Evolutionary conservation across 1,284 basidiomycete species (phyloP).

Genomic region (Cutaneotrichosporon sp.): DNA sequence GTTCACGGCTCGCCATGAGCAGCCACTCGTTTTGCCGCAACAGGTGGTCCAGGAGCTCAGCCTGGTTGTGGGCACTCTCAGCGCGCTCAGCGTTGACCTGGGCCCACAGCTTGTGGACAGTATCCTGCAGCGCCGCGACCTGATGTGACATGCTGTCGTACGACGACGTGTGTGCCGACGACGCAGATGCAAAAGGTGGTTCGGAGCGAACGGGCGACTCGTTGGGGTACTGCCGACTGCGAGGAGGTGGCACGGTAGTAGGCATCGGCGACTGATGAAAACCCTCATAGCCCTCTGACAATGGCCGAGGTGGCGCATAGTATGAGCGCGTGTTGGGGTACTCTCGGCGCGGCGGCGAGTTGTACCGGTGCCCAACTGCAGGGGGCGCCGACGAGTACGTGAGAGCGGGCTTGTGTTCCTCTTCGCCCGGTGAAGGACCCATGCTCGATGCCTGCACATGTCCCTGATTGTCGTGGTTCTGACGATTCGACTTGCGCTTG

Average conservation of each 20-base stretch:
- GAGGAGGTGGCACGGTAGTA: not conserved
- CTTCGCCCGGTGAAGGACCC: slow-evolving; percentile 33
- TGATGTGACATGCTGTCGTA: slow-evolving; percentile 20
- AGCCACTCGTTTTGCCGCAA: slow-evolving; percentile 27
- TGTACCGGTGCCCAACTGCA: not conserved
- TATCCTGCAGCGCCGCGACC: slow-evolving; percentile 31
- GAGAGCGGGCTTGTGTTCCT: slow-evolving; percentile 13
- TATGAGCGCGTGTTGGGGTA: not conserved
- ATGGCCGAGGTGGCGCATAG: slow-evolving; percentile 4
- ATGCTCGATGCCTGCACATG: not conserved
- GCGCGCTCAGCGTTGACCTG: slow-evolving; percentile 31
- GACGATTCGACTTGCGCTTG: slow-evolving; percentile 44
- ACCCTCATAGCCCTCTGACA: slow-evolving; percentile 2
- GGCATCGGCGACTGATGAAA: not conserved
- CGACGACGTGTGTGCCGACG: slow-evolving; percentile 10
- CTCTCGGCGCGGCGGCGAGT: not conserved
- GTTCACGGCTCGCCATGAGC: not conserved
- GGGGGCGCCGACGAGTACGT: slow-evolving; percentile 2
- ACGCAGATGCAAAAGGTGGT: slow-evolving; percentile 22
- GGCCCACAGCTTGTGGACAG: slow-evolving; percentile 23
- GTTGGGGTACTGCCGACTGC: not conserved
- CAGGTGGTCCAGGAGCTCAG: slow-evolving; percentile 32
- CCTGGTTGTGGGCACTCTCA: slow-evolving; percentile 25
- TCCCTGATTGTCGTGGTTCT: slow-evolving; percentile 15
- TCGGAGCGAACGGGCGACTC: slow-evolving; percentile 21